Evolutionary conservation across 768 basidiomycete genomes (phyloP), one percentile per base, ranked within the genome.

Genomic region (Panaeolus cyanescens): DNA sequence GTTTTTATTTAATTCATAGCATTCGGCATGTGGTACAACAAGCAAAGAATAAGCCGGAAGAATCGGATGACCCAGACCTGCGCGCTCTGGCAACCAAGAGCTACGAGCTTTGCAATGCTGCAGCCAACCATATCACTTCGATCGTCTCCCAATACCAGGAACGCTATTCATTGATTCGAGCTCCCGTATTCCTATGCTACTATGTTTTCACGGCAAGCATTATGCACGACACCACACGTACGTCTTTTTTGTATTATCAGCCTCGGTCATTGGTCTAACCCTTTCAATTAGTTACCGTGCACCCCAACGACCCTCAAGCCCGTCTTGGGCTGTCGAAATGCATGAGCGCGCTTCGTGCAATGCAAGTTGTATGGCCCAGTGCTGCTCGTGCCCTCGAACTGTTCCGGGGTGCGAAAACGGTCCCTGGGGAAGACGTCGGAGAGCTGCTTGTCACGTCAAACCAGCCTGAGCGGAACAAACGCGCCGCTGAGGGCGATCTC

Each of bases 171-270:
- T 76, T 91, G 60, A 80, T 81, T 54, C 82, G 83, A 13, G 85
- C 85, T 17, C 76, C 91, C 1, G 88, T 87, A 4, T 93, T 91
- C 69, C 74, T 91, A 30, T 88, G 84, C 67, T 93, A 92, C 68
- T 92, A 92, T 67, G 78, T 91, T 15, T 93, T 93, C 75, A 88
- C 88, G 2, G 90, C 91, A 15, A 85, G 85, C 59, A 85, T 93
- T 56, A 91, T 90, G 89, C 92, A 93, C 66, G 84, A 91, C 50
- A 86, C 86, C 2, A 87, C 79, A 37, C 72, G 91, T 93, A 68
- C 65, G 91, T 83, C 57, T 22, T 63, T 60, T 54, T 32, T 19
- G 19, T 36, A 20, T 12, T 36, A 8, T 17, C 25, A 12, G 13
- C 19, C 13, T 13, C 25, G 55, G 33, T 19, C 40, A 32, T 20